These are phyloP conservation scores for Neostapfia colusana DNA, from an alignment of 176 grass and related monocot genomes.

Conservation along the genomic window DNA sequence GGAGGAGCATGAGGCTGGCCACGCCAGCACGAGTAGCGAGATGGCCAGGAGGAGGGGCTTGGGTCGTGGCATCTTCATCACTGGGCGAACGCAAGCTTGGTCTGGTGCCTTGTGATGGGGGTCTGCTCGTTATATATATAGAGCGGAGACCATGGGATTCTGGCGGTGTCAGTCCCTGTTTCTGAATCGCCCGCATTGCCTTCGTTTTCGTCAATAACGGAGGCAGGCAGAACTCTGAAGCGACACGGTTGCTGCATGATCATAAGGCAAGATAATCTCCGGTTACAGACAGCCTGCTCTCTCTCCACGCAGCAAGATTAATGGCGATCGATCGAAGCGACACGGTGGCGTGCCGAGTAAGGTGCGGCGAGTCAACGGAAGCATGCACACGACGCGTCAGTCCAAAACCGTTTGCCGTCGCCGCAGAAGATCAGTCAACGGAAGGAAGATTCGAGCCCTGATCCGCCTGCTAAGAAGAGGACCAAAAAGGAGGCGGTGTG, in stretches of 20 bases:
- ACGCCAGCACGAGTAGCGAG: not conserved
- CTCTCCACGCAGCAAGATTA: not conserved
- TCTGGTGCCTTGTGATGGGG: not conserved
- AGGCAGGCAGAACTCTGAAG: not conserved
- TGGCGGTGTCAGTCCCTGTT: not conserved
- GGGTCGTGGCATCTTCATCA: not conserved
- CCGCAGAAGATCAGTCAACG: no score
- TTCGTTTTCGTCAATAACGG: not conserved
- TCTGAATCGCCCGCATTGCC: no score
- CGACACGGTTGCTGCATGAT: not conserved
- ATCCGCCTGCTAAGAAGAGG: no score
- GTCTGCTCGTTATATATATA: not conserved
- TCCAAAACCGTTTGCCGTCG: not conserved
- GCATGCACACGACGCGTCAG: not conserved
- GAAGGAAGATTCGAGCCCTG: no score
- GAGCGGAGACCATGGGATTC: not conserved
- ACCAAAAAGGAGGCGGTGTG: no score
- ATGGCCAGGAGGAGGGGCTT: not conserved
- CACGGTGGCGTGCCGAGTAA: no score
- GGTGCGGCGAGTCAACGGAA: not conserved
- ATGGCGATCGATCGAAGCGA: no score
- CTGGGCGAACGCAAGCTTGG: not conserved
- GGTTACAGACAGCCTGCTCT: not conserved
- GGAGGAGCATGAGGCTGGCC: not conserved
- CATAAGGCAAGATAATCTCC: not conserved